A percentile compares a stretch with the other conserved stretches of the same genome.
Evolutionary conservation across 129 eudicot genomes (phyloP).

Genomic region (Artemisia argyi): DNA sequence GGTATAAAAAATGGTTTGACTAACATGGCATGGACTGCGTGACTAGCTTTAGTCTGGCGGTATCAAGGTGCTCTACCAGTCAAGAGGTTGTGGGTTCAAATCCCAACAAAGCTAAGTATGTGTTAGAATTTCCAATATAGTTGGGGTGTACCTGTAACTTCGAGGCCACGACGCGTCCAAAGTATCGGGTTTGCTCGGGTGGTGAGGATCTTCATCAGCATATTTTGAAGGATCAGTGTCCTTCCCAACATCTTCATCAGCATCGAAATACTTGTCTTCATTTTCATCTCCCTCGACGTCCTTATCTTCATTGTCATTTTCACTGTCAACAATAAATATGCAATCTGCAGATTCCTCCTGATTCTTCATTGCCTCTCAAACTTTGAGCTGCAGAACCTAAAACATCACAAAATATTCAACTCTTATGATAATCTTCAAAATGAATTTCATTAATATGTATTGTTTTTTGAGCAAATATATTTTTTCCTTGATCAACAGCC

Average conservation of each 20-base stretch:
- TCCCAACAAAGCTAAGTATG: not conserved
- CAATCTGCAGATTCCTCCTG: slow-evolving; percentile 44
- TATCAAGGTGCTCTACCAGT: not conserved
- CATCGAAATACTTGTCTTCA: slow-evolving; percentile 33
- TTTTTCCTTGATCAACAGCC: too few relatives aligned
- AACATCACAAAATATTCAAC: not conserved
- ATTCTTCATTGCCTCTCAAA: slow-evolving; percentile 45
- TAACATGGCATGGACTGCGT: not conserved
- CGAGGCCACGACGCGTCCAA: slow-evolving; percentile 32
- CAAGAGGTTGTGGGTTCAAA: not conserved
- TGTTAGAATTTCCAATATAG: too few relatives aligned
- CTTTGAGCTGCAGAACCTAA: slow-evolving; percentile 7
- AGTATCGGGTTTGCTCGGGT: slow-evolving; percentile 21
- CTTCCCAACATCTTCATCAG: slow-evolving; percentile 19
- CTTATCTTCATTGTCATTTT: slow-evolving; percentile 35
- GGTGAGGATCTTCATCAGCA: slow-evolving; percentile 27
- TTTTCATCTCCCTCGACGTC: slow-evolving; percentile 23
- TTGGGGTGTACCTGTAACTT: slow-evolving; percentile 28
- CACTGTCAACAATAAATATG: slow-evolving; percentile 52
- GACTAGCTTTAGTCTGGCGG: too few relatives aligned
- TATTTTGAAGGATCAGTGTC: slow-evolving; percentile 46
- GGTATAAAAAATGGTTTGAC: not conserved
- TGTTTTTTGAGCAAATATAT: too few relatives aligned
- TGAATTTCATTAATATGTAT: not conserved
- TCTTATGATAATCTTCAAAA: not conserved